Evolutionary conservation across 1,139 yeast species (phyloP).

Genomic region (Candida frijolesensis): DNA sequence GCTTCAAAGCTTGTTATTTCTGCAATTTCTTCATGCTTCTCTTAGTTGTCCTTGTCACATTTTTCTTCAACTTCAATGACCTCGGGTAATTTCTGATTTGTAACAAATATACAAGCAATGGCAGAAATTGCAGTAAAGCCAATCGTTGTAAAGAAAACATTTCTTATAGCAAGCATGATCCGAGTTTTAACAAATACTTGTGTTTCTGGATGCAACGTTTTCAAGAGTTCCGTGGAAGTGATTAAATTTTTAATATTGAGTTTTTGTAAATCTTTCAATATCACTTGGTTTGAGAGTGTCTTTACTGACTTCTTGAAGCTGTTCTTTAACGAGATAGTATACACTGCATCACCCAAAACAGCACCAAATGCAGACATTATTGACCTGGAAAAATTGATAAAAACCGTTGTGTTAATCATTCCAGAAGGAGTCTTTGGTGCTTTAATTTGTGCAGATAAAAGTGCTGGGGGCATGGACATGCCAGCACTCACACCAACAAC

Average conservation of each 20-base stretch:
- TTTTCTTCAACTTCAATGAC: conserved; percentile 1
- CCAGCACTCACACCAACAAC: conserved; percentile 36
- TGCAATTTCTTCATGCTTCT: background rate
- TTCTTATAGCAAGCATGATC: conserved; percentile 32
- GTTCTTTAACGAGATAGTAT: conserved; percentile 30
- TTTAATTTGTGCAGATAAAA: conserved; percentile 33
- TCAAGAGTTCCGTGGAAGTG: conserved; percentile 23
- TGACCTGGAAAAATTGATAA: conserved; percentile 32
- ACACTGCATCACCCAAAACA: conserved; percentile 36
- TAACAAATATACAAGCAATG: conserved; percentile 25
- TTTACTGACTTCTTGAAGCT: conserved; percentile 19
- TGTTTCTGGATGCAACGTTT: conserved; percentile 27
- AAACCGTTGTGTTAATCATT: conserved; percentile 38
- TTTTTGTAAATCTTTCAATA: conserved; percentile 22
- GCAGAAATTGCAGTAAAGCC: conserved; percentile 29
- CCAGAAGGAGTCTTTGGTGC: conserved; percentile 44
- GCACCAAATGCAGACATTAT: conserved; percentile 35
- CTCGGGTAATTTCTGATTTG: conserved; percentile 33
- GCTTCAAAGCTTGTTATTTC: background rate
- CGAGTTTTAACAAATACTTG: conserved; percentile 27
- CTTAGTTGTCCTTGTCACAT: background rate
- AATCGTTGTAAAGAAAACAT: conserved; percentile 35
- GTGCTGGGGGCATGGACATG: conserved; percentile 29
- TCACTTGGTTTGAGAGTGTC: conserved; percentile 18
- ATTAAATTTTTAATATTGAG: conserved; percentile 18